Conservation (phyloP, 352 stramenopile genomes). For the Pythium plurisporium region DNA sequence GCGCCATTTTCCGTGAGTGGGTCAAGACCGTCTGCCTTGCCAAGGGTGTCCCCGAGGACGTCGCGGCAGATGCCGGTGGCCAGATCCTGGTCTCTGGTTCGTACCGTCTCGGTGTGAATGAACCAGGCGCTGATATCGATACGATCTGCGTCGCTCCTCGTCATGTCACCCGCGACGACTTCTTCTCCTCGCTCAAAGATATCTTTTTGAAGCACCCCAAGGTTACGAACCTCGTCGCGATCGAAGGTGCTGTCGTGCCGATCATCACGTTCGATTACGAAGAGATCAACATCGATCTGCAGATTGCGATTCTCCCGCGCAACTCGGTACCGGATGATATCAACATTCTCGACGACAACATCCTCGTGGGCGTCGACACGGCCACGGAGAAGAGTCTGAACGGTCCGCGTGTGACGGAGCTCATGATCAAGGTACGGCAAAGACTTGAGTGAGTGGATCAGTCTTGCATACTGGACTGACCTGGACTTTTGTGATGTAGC, state of each 20-base stretch:
- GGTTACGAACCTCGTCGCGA: slow-evolving; percentile 84
- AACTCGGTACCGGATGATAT: slow-evolving; percentile 88
- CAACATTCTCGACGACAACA: slow-evolving; percentile 89
- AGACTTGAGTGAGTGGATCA: too few species aligned
- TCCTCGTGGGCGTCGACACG: slow-evolving; percentile 83
- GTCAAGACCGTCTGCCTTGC: slow-evolving; percentile 81
- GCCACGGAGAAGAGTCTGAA: slow-evolving; percentile 89
- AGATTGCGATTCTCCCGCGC: slow-evolving; percentile 94
- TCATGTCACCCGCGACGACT: slow-evolving; percentile 94
- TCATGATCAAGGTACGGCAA: slow-evolving; percentile 79
- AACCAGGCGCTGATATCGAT: slow-evolving; percentile 97
- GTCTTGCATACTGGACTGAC: too few species aligned
- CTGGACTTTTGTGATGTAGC: slow-evolving; percentile 17
- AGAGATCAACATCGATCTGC: slow-evolving; percentile 98
- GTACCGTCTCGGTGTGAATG: slow-evolving; percentile 96
- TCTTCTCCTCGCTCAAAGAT: slow-evolving; percentile 93
- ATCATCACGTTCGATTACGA: slow-evolving; percentile 99
- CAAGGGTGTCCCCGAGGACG: slow-evolving; percentile 83
- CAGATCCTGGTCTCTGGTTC: slow-evolving; percentile 89
- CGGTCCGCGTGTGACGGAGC: slow-evolving; percentile 86
- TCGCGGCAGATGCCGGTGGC: slow-evolving; percentile 77
- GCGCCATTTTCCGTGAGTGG: slow-evolving; percentile 81
- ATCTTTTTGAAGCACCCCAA: slow-evolving; percentile 92
- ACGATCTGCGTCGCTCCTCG: slow-evolving; percentile 96
- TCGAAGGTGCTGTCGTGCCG: slow-evolving; percentile 92